Base-by-base conservation (phyloP, 805 yeast genomes). In the Cyberlindnera mrakii region DNA sequence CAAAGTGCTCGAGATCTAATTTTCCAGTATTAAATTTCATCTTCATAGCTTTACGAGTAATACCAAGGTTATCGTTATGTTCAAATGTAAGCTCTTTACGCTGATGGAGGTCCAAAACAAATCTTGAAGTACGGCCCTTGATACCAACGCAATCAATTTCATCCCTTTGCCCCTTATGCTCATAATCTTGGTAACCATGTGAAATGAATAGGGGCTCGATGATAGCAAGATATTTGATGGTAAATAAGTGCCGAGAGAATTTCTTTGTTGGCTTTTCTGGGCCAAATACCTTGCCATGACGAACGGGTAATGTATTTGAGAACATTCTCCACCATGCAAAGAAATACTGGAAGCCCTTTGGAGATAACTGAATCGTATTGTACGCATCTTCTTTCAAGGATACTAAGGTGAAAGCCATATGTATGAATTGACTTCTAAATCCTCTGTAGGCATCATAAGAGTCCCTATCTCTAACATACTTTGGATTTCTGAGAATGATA, bases 261-360 rank as follows among this genome's bases (percentile, higher is more conserved):
- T 87, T 89, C 44, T 77, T 78, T 8, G 78, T 67, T 27, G 72
- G 62, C 42, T 70, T 70, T 6, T 64, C 57, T 18, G 76, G 76
- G 0, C 78, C 79, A 66, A 87, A 91, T 19, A 93, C 57, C 1
- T 65, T 61, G 0, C 98, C 97, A 37, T 76, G 71, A 40, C 95
- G 74, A 14, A 88, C 75, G 0, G 98, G 96, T 17, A 90, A 67
- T 43, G 82, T 80, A 20, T 91, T 82, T n/a, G 82, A 75, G 62
- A 91, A 91, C 50, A 85, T 73, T 30, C 65, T 64, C 96, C 96
- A 90, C 98, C 98, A 93, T 5, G 62, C 58, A 55, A 78, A 80
- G 65, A 93, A 89, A 46, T 80, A 84, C 7, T 65, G 58, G 51
- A 91, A 70, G 0, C 81, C 74, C 5, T 67, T 68, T 2, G 96